phyloP scores from a whole-genome alignment of 495 filamentous ascomycete genomes.

The Jackrogersella minutella region DNA sequence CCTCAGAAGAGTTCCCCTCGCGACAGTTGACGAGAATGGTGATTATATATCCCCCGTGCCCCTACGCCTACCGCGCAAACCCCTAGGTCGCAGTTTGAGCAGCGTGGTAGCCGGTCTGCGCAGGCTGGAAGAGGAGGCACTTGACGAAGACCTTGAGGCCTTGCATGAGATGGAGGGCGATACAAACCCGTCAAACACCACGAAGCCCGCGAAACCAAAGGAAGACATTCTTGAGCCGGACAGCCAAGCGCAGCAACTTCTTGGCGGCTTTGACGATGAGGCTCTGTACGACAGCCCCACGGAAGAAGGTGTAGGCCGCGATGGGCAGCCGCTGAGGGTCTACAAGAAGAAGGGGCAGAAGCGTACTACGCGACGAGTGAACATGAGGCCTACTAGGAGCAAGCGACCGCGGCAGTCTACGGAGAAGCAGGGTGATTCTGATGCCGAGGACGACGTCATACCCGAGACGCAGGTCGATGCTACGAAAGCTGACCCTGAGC shows the following conservation, averaged over 20 bases:
- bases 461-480: slow-evolving; percentile 55
- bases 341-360: slow-evolving; percentile 97
- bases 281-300: slow-evolving; percentile 58
- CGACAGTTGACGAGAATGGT: slow-evolving; percentile 59
- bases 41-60: slow-evolving; percentile 55
- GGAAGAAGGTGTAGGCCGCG: slow-evolving; percentile 52
- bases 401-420: slow-evolving; percentile 50
- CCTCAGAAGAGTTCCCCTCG: slow-evolving; percentile 63
- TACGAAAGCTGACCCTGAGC: slow-evolving; percentile 30
- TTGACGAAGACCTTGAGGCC: slow-evolving; percentile 83
- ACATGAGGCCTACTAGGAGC: slow-evolving; percentile 65
- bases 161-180: slow-evolving; percentile 80
- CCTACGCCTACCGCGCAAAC: slow-evolving; percentile 67
- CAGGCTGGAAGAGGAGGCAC: slow-evolving; percentile 77
- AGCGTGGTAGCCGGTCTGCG: slow-evolving; percentile 79
- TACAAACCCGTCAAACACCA: slow-evolving; percentile 27
- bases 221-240: slow-evolving; percentile 65
- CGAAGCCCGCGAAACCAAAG: slow-evolving; percentile 27
- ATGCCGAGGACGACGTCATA: slow-evolving; percentile 43
- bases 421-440: slow-evolving; percentile 33
- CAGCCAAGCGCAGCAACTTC: slow-evolving; percentile 61
- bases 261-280: slow-evolving; percentile 70
- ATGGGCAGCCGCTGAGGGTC: slow-evolving; percentile 61
- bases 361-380: slow-evolving; percentile 79
- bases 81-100: slow-evolving; percentile 76